A percentile compares a stretch with the other conserved stretches of the same genome.
These are phyloP conservation scores for Graphiopsis chlorocephala DNA, from an alignment of 2,329 filamentous ascomycete genomes.

Conservation along the genomic window DNA sequence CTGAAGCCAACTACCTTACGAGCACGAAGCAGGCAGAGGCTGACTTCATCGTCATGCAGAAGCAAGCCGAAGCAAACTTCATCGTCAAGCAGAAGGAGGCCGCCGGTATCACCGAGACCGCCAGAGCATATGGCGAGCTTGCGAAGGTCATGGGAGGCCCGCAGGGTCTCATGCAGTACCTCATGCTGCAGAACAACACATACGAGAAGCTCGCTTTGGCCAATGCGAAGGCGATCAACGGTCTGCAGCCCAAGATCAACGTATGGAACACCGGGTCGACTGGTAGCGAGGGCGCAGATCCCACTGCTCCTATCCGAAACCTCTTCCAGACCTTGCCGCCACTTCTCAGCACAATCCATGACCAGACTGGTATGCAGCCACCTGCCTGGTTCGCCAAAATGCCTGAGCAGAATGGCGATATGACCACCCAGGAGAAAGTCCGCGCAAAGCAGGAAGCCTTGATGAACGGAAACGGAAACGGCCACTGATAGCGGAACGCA, in stretches of 20 bases:
- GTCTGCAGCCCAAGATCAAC: constrained; percentile 83
- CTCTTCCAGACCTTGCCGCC: constrained; percentile 83
- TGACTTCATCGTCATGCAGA: constrained; percentile 41
- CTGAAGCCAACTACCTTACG: constrained; percentile 58
- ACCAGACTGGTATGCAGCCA: constrained; percentile 79
- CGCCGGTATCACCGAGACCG: constrained; percentile 73
- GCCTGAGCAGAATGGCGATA: constrained; percentile 34
- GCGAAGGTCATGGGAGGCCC: constrained; percentile 73
- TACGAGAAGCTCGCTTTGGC: constrained; percentile 75
- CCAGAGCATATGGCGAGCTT: constrained; percentile 73
- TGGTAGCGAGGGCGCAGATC: constrained; percentile 51
- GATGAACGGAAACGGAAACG: constrained; percentile 17
- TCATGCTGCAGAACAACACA: constrained; percentile 82
- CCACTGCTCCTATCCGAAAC: constrained; percentile 67
- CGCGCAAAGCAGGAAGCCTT: constrained; percentile 21
- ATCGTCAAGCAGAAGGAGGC: constrained; percentile 68
- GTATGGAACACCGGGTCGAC: constrained; percentile 77
- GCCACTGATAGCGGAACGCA: not conserved
- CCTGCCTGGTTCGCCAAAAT: constrained; percentile 68
- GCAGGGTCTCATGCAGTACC: constrained; percentile 73
- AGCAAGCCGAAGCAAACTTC: constrained; percentile 59
- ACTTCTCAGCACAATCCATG: constrained; percentile 78
- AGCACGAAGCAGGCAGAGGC: constrained; percentile 62
- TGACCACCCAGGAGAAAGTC: constrained; percentile 22
- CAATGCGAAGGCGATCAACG: constrained; percentile 71